Evolutionary conservation across 495 filamentous ascomycete species (phyloP).

Genomic region (Talaromyces proteolyticus): DNA sequence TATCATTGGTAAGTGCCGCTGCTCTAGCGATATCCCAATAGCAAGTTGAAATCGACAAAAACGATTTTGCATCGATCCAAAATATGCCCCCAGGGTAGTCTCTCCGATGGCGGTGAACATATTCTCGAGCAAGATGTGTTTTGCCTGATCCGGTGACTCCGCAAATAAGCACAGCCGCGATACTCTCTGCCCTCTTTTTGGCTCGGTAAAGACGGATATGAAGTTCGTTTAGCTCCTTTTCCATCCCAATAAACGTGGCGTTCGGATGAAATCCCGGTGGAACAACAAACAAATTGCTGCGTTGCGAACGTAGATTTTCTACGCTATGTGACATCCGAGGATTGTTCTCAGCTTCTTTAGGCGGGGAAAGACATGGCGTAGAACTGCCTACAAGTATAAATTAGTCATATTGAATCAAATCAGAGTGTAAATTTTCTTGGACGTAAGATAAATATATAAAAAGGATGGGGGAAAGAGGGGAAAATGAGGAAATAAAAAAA

Average conservation of each 20-base stretch:
- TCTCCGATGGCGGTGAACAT: conserved; percentile 61
- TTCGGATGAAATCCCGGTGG: conserved; percentile 76
- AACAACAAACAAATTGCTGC: conserved; percentile 50
- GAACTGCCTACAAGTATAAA: conserved; percentile 7
- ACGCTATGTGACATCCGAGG: conserved; percentile 8
- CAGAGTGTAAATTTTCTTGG: conserved; percentile 12
- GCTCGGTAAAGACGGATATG: conserved; percentile 62
- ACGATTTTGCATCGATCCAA: conserved; percentile 69
- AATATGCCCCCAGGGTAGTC: conserved; percentile 73
- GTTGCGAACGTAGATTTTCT: conserved; percentile 10
- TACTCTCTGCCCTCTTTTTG: conserved; percentile 54
- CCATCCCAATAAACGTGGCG: conserved; percentile 67
- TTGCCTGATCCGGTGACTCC: conserved; percentile 76
- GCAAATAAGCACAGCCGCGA: conserved; percentile 63
- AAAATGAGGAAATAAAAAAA: background rate
- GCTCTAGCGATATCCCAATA: conserved; percentile 73
- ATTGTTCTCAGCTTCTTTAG: background rate
- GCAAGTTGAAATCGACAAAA: conserved; percentile 55
- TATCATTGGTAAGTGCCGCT: conserved; percentile 42
- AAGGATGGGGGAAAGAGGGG: conserved; percentile 14
- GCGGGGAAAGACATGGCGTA: conserved; percentile 1
- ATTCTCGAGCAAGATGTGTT: conserved; percentile 75
- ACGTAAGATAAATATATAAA: background rate
- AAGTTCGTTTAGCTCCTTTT: conserved; percentile 61
- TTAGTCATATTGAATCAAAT: conserved; percentile 7